Evolutionary conservation across 164 flowering plant species (phyloP).

Genomic region (Kalanchoe fedtschenkoi): DNA sequence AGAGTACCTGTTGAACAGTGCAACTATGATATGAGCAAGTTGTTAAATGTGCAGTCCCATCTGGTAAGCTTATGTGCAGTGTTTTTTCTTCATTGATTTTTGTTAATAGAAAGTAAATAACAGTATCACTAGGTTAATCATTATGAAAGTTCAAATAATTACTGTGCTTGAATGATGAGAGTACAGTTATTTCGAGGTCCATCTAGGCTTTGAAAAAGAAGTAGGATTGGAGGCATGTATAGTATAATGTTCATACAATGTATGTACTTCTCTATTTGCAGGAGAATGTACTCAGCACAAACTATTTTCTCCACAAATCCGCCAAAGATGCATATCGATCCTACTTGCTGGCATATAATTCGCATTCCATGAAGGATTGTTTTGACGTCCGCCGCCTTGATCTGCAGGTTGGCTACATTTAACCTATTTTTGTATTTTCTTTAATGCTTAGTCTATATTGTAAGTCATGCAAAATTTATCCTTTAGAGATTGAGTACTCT

Average conservation of each 20-base stretch:
- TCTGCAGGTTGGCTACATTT: conserved; percentile 48
- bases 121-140: not conserved
- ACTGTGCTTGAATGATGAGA: not conserved
- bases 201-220: too few species aligned
- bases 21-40: conserved; percentile 57
- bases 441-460: too few species aligned
- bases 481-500: too few species aligned
- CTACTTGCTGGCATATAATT: conserved; percentile 81
- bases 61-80: conserved; percentile 64
- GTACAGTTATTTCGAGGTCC: not conserved
- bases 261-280: too few species aligned
- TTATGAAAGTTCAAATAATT: not conserved
- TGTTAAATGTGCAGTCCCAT: conserved; percentile 70
- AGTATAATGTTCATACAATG: too few species aligned
- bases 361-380: conserved; percentile 92
- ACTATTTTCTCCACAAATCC: conserved; percentile 67
- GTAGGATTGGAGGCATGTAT: too few species aligned
- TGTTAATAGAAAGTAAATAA: not conserved
- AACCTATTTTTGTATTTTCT: not conserved
- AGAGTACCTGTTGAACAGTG: conserved; percentile 81
- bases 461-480: too few species aligned
- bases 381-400: conserved; percentile 87
- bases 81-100: not conserved
- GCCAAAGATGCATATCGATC: conserved; percentile 96
- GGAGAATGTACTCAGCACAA: conserved; percentile 69